Evolutionary conservation across 768 basidiomycete genomes (phyloP), one percentile per base, ranked within the genome.

Genomic region (Termitomyces sp.): DNA sequence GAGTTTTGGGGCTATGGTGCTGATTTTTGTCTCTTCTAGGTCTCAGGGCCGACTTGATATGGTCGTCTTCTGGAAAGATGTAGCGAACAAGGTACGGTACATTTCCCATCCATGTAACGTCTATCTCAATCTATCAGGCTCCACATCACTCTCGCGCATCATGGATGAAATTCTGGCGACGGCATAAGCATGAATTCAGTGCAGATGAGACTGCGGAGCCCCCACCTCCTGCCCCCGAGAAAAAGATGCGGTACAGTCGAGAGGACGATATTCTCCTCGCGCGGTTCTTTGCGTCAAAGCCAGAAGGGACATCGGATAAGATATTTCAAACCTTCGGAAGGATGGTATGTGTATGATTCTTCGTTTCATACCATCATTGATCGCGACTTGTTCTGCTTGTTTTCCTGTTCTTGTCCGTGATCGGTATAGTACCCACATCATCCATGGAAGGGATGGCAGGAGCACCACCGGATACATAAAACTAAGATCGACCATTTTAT

Each of bases 361-460:
- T 21, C 9, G 14, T 48, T 45, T 21, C 8, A 56, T 56, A 43
- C 55, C 22, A 41, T 41, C 51, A n/a, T 15, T 50, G 17, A 50
- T 19, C 40, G 24, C 40, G 44, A 15, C n/a, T 38, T 38, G 10
- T 24, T 49, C 12, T 45, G n/a, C 11, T 38, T 45, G 24, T 17
- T 22, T 45, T 7, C 24, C 22, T 49, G 34, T 38, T 19, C 15
- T 35, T 49, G 17, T 26, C 6, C 8, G 22, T 21, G 49, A 21
- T 42, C 6, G 17, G 40, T 38, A 46, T 51, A 93, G 90, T 79
- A 92, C 68, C 82, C 90, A 2, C 88, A 92, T 65, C 91, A 93
- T 72, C 91, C 91, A 2, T 93, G 91, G 91, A 93, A 93, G 67
- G 91, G 91, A 14, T 93, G 91, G 91, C 91, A 93, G 68, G 91